Conservation (phyloP, 352 stramenopile species). For the Phytopythium montanum region DNA sequence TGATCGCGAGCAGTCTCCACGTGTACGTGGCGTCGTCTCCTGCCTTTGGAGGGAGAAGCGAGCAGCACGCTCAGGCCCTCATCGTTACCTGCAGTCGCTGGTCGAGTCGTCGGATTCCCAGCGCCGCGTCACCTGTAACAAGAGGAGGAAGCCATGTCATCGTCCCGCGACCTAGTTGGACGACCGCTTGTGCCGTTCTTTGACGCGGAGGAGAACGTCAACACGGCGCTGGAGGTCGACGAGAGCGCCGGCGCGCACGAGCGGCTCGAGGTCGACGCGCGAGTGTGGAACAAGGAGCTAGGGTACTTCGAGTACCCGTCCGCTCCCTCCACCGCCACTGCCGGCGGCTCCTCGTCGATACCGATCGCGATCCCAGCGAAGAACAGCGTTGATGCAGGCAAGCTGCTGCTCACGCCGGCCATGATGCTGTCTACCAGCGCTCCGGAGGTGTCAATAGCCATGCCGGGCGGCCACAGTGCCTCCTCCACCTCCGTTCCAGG, state of each 20-base stretch:
- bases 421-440: constrained; percentile 76
- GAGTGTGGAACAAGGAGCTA: constrained; percentile 78
- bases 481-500: constrained; percentile 3
- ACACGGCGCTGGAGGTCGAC: constrained; percentile 45
- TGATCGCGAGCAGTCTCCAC: no score
- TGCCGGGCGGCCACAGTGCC: constrained; percentile 15
- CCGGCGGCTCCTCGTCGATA: constrained; percentile 8
- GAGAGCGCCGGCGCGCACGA: constrained; percentile 36
- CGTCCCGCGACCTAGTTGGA: constrained; percentile 43
- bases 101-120: constrained; percentile 1
- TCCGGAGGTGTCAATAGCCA: constrained; percentile 22
- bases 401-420: constrained; percentile 55
- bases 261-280: constrained; percentile 72
- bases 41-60: not conserved
- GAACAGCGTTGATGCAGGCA: constrained; percentile 23
- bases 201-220: constrained; percentile 71
- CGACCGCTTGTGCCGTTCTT: constrained; percentile 78
- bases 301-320: constrained; percentile 83
- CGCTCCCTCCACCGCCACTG: constrained; percentile 15
- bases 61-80: not conserved
- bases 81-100: not conserved
- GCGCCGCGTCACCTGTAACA: not conserved
- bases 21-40: not conserved
- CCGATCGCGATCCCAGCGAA: constrained; percentile 26
- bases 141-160: constrained; percentile 10